Conservation (phyloP, 2,329 filamentous ascomycete genomes). For the Nemania diffusa region DNA sequence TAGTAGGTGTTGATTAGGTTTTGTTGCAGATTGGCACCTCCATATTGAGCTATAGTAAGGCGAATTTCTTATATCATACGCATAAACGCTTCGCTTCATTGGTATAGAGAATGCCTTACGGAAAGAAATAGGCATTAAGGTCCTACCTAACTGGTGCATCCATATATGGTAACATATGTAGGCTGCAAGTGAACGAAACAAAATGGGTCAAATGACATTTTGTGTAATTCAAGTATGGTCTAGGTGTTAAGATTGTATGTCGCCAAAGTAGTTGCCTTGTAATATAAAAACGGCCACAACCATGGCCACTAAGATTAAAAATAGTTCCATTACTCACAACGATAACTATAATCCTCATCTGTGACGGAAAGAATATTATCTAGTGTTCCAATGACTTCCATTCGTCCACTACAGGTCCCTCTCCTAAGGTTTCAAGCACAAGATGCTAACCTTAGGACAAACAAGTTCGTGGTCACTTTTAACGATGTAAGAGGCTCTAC, state of each 20-base stretch:
- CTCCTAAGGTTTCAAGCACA: constrained; percentile 8
- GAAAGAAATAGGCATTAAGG: too few species aligned
- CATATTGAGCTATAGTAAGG: neutral
- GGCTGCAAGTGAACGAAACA: neutral
- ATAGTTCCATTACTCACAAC: neutral
- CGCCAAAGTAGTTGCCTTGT: neutral
- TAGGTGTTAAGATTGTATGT: neutral
- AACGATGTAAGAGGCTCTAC: constrained; percentile 5
- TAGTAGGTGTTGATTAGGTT: neutral
- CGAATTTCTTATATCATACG: neutral
- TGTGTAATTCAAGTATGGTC: neutral
- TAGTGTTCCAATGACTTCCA: neutral
- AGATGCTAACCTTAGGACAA: neutral
- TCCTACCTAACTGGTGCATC: too few species aligned
- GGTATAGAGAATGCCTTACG: too few species aligned
- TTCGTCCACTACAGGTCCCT: neutral
- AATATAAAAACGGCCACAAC: neutral
- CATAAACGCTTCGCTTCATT: neutral
- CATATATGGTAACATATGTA: too few species aligned
- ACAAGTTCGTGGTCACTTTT: constrained; percentile 23
- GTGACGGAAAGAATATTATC: neutral
- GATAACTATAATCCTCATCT: neutral
- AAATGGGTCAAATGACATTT: neutral
- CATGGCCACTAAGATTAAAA: neutral
- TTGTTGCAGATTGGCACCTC: neutral